phyloP scores from a whole-genome alignment of 805 yeast species.

The Saturnispora sekii region DNA sequence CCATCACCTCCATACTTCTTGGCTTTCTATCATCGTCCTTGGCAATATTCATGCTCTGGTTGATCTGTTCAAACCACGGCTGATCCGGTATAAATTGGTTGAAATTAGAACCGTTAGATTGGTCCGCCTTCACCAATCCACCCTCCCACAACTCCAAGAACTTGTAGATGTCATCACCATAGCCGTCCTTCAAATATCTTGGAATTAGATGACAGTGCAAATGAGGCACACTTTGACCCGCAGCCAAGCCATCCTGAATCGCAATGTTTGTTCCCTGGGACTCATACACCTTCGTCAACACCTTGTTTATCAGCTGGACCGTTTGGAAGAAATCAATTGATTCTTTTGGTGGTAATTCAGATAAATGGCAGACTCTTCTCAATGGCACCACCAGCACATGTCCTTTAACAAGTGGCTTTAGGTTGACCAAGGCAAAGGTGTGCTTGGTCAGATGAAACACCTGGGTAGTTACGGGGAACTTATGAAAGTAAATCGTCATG shows the following conservation, averaged over 20 bases:
- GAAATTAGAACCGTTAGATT: constrained; percentile 22
- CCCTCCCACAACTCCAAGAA: constrained; percentile 48
- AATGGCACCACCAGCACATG: constrained; percentile 84
- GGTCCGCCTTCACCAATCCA: constrained; percentile 3
- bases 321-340: constrained; percentile 68
- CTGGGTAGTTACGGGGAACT: constrained; percentile 46
- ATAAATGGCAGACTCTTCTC: constrained; percentile 55
- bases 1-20: constrained; percentile 59
- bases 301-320: constrained; percentile 58
- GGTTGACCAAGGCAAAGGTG: constrained; percentile 79
- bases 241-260: constrained; percentile 92
- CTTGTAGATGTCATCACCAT: constrained; percentile 67
- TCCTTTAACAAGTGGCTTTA: constrained; percentile 90
- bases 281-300: constrained; percentile 54
- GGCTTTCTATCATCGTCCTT: constrained; percentile 47
- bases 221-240: constrained; percentile 96
- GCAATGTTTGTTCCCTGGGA: constrained; percentile 86
- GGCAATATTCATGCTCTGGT: constrained; percentile 23
- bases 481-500: constrained; percentile 35
- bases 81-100: constrained; percentile 12
- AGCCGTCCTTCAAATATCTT: constrained; percentile 48
- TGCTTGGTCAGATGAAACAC: constrained; percentile 48
- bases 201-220: constrained; percentile 93
- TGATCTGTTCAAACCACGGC: constrained; percentile 27
- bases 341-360: constrained; percentile 66